These are phyloP conservation scores for Coemansia furcata DNA, from an alignment of 192 early-diverging fungal species.

Conservation along the genomic window DNA sequence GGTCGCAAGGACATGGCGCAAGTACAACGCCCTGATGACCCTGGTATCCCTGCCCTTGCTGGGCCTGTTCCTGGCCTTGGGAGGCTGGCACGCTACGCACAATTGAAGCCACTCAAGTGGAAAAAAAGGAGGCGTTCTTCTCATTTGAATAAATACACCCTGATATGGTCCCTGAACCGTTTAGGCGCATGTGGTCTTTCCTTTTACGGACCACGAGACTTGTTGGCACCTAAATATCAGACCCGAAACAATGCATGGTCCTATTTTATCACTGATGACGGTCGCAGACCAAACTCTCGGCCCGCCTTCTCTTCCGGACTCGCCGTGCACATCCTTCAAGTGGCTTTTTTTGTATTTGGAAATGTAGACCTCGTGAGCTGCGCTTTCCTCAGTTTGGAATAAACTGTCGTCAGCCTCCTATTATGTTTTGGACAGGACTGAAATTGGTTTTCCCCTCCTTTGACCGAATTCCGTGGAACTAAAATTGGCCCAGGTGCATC, in stretches of 20 bases:
- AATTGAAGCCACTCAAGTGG: conserved; percentile 3
- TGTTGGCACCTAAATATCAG: background rate
- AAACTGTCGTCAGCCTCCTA: background rate
- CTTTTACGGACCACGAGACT: background rate
- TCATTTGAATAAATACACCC: background rate
- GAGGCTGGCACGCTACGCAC: conserved; percentile 52
- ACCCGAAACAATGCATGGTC: background rate
- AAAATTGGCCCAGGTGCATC: background rate
- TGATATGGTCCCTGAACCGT: background rate
- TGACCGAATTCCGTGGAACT: background rate
- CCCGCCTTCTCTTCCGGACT: background rate
- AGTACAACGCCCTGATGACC: conserved; percentile 53
- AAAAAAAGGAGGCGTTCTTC: background rate
- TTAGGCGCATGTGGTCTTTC: background rate
- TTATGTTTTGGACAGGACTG: background rate
- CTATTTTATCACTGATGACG: background rate
- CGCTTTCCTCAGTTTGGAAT: background rate
- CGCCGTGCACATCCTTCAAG: background rate
- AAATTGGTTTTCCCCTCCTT: background rate
- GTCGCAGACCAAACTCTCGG: background rate
- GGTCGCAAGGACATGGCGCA: conserved; percentile 49
- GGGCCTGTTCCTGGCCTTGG: conserved; percentile 48
- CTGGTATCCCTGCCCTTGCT: conserved; percentile 48
- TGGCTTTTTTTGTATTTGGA: background rate
- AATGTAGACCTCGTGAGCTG: background rate